Percentiles rank a stretch among this genome's conserved stretches.
phyloP scores from a whole-genome alignment of 2,329 filamentous ascomycete species.

The Metarhizium humberi region DNA sequence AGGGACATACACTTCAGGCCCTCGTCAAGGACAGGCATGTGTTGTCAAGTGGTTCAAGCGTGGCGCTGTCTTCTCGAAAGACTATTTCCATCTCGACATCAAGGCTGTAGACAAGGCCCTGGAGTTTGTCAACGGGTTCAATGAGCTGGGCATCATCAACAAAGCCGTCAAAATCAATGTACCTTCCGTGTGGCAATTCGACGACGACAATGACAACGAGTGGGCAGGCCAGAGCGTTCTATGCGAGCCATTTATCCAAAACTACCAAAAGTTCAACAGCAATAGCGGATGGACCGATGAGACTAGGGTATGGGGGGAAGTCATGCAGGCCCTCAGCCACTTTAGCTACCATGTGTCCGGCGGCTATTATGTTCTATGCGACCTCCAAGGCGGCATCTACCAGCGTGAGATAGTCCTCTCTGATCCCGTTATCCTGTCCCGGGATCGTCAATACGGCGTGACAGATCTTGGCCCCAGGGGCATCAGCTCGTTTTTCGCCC shows the following conservation, averaged over 20 bases:
- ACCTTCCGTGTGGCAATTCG: constrained; percentile 22
- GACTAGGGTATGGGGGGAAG: constrained; percentile 20
- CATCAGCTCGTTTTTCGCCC: constrained; percentile 29
- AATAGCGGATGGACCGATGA: constrained; percentile 29
- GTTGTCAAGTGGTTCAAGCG: constrained; percentile 31
- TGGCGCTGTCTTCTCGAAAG: constrained; percentile 20
- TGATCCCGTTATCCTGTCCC: constrained; percentile 32
- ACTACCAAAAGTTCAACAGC: constrained; percentile 35
- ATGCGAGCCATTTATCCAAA: constrained; percentile 28
- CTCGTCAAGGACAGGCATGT: constrained; percentile 21
- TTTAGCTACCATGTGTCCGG: constrained; percentile 30
- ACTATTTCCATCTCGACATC: constrained; percentile 28
- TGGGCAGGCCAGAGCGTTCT: constrained; percentile 16
- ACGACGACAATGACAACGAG: background rate
- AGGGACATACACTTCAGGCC: constrained; percentile 20
- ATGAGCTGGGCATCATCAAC: constrained; percentile 19
- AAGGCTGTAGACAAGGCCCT: constrained; percentile 24
- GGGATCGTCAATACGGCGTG: constrained; percentile 23
- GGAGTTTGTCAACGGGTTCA: constrained; percentile 26
- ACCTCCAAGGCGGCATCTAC: constrained; percentile 33
- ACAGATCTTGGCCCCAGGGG: constrained; percentile 28
- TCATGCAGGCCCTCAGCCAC: constrained; percentile 34
- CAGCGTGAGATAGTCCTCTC: constrained; percentile 24
- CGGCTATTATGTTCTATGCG: constrained; percentile 29
- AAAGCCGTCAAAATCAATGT: constrained; percentile 26